Evolutionary conservation across 1,284 basidiomycete genomes (phyloP).

Genomic region (Moesziomyces globuligerus): DNA sequence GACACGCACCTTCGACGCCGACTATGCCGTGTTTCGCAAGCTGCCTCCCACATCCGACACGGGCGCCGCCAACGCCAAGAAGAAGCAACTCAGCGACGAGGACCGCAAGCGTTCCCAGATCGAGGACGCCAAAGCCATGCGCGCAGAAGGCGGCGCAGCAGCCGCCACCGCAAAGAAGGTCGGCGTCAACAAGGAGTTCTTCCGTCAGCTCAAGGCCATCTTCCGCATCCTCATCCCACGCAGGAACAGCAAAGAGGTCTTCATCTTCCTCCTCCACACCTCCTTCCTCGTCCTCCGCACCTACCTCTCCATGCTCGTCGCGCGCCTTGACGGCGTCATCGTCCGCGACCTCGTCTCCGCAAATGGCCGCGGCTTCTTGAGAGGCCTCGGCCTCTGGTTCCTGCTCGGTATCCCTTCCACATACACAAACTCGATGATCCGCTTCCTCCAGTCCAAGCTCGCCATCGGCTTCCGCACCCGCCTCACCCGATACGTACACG

Average conservation of each 20-base stretch:
- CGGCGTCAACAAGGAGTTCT: constrained; percentile 79
- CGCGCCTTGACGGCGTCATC: constrained; percentile 87
- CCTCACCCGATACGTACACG: constrained; percentile 89
- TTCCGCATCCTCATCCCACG: constrained; percentile 64
- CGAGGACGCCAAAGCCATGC: constrained; percentile 54
- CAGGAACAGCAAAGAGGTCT: constrained; percentile 74
- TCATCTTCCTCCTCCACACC: constrained; percentile 82
- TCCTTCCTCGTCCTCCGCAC: constrained; percentile 88
- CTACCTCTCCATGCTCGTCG: constrained; percentile 77
- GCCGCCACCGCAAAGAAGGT: constrained; percentile 65
- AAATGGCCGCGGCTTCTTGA: constrained; percentile 83
- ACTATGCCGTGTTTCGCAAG: constrained; percentile 59
- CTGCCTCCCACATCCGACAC: constrained; percentile 56
- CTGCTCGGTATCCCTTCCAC: constrained; percentile 88
- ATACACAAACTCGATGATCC: constrained; percentile 96
- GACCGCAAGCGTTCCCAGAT: constrained; percentile 37
- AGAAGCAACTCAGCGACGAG: constrained; percentile 29
- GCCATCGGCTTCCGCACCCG: constrained; percentile 85
- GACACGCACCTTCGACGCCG: constrained; percentile 60
- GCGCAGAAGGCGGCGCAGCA: constrained; percentile 57
- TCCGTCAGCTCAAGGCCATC: constrained; percentile 71
- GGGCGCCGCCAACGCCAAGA: constrained; percentile 23
- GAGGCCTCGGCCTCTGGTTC: constrained; percentile 88
- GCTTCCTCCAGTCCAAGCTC: constrained; percentile 89
- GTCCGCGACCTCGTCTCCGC: constrained; percentile 89